phyloP scores from a whole-genome alignment of 345 rosid species.

The Moringa oleifera region DNA sequence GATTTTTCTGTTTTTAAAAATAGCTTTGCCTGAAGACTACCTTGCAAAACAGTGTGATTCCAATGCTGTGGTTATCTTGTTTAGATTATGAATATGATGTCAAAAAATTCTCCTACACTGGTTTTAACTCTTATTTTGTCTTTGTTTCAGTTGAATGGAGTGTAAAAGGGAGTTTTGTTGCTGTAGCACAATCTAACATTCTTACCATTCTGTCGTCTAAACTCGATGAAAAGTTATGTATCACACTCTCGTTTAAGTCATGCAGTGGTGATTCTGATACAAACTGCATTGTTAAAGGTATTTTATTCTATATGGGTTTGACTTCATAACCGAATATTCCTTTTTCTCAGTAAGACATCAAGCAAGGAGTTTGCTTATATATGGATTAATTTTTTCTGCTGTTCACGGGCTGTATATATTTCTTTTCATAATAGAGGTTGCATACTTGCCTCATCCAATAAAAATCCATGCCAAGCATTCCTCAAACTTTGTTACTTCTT shows the following conservation, averaged over 20 bases:
- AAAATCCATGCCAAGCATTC: no score
- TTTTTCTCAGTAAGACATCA: not conserved
- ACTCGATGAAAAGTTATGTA: conserved; percentile 48
- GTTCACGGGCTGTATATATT: no score
- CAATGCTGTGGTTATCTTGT: not conserved
- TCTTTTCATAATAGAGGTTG: no score
- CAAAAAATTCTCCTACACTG: not conserved
- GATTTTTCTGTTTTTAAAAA: not conserved
- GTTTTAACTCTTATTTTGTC: conserved; percentile 9
- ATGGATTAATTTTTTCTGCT: not conserved
- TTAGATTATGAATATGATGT: not conserved
- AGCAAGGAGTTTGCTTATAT: not conserved
- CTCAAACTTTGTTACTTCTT: no score
- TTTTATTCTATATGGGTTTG: conserved; percentile 10
- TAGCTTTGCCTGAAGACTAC: not conserved
- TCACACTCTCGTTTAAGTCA: conserved; percentile 48
- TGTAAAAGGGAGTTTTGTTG: conserved; percentile 59
- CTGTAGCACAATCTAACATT: conserved; percentile 50
- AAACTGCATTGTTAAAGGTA: conserved; percentile 58
- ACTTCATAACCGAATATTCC: conserved; percentile 11
- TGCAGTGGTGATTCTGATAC: conserved; percentile 49
- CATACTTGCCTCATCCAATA: no score
- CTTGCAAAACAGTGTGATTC: not conserved
- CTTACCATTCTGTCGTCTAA: conserved; percentile 64
- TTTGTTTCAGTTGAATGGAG: conserved; percentile 61